Evolutionary conservation across 208 protist genomes (phyloP), one percentile per base, ranked within the genome.

Genomic region (Wallacemonas rigidus): DNA sequence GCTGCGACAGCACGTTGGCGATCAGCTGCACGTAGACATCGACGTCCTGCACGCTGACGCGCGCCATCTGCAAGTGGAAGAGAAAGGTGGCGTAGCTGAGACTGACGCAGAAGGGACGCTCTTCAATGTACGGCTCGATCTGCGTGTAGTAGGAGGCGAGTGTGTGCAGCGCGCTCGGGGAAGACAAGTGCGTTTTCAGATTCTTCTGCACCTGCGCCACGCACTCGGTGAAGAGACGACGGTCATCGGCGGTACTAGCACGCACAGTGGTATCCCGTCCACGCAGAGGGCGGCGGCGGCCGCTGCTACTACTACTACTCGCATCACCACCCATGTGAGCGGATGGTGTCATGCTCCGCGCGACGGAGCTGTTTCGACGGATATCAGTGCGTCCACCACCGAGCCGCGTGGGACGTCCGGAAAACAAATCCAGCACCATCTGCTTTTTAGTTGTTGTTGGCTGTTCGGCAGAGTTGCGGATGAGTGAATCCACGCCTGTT

Each of bases 41-140:
- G 38, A 94, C 87, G 72, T 97, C 92, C 3, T 77, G 36, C 11
- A 90, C 69, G 72, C 83, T 89, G 53, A 97, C 89, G 64, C 88
- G 90, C 51, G 92, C 79, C 92, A 97, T 97, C 71, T 97, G 90
- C 69, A 95, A 87, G 71, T 97, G 92, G 65, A 94, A 97, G 15
- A 97, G 81, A 73, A 97, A 97, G 9, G 92, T 95, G 17, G 90
- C 77, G 72, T 89, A 94, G 81, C 90, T 95, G 47, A 97, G 85
- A 35, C 79, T 87, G 14, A 97, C 92, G 62, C 92, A 97, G 77
- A 97, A 97, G 12, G 92, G 90, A 9, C 82, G 76, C 26, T 76
- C 87, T 50, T 95, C 88, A 48, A 97, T 86, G 69, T 83, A 72
- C 7, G 92, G 92, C 69, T 88, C 82, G 17, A 79, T 65, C 14